phyloP scores from a whole-genome alignment of 176 grass and related monocot species.

The Chloris gayana region DNA sequence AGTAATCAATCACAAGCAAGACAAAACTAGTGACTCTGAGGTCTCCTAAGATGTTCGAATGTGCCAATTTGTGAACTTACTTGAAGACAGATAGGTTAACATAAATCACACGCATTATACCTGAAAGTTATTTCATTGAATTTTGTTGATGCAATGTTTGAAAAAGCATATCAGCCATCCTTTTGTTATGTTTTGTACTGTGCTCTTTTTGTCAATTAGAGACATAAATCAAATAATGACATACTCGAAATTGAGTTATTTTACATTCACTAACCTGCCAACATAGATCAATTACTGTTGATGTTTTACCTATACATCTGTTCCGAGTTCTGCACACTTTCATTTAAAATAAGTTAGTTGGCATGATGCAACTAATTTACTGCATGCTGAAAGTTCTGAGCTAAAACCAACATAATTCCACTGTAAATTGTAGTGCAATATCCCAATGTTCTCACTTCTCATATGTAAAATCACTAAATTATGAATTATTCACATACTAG shows the following conservation, averaged over 20 bases:
- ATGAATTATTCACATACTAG: constrained; percentile 4
- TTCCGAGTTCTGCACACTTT: not conserved
- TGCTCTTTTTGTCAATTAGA: not conserved
- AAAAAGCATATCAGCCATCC: not conserved
- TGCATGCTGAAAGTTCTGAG: constrained; percentile 15
- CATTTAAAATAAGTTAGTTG: not conserved
- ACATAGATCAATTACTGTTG: not conserved
- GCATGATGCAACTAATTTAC: not conserved
- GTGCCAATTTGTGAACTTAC: not conserved
- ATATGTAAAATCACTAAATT: not conserved
- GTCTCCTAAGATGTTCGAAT: not conserved
- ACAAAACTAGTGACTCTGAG: not conserved
- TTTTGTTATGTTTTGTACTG: not conserved
- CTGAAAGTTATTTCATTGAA: not conserved
- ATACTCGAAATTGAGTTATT: not conserved
- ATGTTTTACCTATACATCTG: not conserved
- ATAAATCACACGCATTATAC: not conserved
- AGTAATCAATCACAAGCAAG: not conserved
- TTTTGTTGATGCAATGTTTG: not conserved
- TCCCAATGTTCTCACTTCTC: not conserved
- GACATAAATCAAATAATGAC: not conserved
- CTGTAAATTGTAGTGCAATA: not conserved
- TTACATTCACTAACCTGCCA: not conserved
- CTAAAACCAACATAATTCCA: not conserved
- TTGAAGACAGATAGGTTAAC: constrained; percentile 1